These are phyloP conservation scores for Panaeolus cyanescens DNA, from an alignment of 768 basidiomycete species.

Conservation along the genomic window DNA sequence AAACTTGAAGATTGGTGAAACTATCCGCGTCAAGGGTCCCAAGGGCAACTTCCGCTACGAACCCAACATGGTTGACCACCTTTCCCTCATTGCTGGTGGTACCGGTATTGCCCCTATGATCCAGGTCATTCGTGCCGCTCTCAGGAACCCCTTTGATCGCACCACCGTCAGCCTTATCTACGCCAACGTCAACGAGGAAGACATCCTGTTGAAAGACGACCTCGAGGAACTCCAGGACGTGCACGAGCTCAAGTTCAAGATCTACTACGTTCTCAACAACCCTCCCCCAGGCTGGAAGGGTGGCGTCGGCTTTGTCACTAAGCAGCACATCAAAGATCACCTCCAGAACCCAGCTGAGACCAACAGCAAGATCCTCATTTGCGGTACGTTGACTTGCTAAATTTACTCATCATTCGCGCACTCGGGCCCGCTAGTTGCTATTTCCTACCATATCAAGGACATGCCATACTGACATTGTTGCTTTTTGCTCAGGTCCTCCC, in stretches of 20 bases:
- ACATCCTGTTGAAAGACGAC: constrained; percentile 89
- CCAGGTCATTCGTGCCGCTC: constrained; percentile 92
- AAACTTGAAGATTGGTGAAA: constrained; percentile 84
- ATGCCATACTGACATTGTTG: neutral
- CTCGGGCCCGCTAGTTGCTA: neutral
- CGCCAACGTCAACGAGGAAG: constrained; percentile 91
- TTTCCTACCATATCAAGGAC: neutral
- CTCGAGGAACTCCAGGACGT: constrained; percentile 74
- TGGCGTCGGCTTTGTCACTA: constrained; percentile 90
- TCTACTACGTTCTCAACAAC: constrained; percentile 95
- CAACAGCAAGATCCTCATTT: constrained; percentile 86
- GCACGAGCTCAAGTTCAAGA: constrained; percentile 65
- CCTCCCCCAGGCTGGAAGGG: constrained; percentile 85
- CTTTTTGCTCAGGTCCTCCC: constrained; percentile 52
- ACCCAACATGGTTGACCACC: constrained; percentile 67
- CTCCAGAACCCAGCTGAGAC: constrained; percentile 63
- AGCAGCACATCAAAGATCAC: constrained; percentile 84
- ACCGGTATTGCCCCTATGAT: constrained; percentile 99
- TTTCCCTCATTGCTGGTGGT: constrained; percentile 98
- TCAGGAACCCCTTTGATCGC: constrained; percentile 84
- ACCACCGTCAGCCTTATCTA: constrained; percentile 90
- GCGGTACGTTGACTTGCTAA: constrained; percentile 48
- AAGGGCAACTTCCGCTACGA: constrained; percentile 92
- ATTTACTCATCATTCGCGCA: constrained; percentile 2
- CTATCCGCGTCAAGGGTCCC: constrained; percentile 90